Conservation (phyloP, 352 stramenopile genomes). For the Phytophthora cactorum region DNA sequence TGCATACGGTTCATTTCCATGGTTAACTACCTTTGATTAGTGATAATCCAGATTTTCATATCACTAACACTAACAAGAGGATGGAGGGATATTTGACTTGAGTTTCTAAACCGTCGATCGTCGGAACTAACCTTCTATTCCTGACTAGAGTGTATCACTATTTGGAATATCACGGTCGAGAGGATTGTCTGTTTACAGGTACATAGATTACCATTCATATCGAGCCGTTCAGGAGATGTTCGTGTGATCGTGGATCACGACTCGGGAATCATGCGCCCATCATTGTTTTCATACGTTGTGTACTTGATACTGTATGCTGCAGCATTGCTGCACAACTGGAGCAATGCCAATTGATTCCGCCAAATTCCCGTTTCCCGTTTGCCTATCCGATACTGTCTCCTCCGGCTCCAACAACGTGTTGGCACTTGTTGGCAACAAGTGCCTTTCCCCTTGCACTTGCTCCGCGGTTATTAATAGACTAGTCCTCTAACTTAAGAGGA, state of each 20-base stretch:
- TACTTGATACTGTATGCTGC: background rate
- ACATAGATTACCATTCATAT: background rate
- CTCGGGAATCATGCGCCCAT: background rate
- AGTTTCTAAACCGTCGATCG: no score
- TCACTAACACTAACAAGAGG: no score
- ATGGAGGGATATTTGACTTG: no score
- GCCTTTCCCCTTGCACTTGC: constrained; percentile 3
- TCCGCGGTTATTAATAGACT: background rate
- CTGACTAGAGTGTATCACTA: no score
- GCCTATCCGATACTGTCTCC: constrained; percentile 7
- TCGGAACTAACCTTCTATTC: no score
- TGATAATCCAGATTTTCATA: no score
- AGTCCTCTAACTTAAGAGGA: no score
- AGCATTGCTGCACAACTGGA: background rate
- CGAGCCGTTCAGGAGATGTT: background rate
- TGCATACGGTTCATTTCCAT: no score
- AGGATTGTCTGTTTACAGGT: background rate
- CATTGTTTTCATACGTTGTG: background rate
- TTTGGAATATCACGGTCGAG: no score
- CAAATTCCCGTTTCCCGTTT: constrained; percentile 14
- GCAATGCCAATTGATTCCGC: background rate
- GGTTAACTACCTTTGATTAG: no score
- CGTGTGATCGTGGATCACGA: background rate
- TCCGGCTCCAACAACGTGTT: constrained; percentile 1
- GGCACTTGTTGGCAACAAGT: no score